Evolutionary conservation across 108 stramenopile genomes (phyloP), one percentile per base, ranked within the genome.

Genomic region (Schizochytrium sp.): DNA sequence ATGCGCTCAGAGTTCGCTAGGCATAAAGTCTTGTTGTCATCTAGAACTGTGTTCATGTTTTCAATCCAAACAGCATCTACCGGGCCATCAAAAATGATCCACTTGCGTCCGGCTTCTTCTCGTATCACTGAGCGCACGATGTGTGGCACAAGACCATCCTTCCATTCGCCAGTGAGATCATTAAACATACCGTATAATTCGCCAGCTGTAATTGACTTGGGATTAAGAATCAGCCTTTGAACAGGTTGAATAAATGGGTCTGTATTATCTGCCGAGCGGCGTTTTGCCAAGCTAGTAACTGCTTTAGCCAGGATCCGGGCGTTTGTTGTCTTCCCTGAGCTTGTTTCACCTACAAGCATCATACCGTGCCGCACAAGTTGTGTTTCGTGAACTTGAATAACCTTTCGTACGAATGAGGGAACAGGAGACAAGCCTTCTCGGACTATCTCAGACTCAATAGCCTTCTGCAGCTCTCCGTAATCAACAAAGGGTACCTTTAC

Each of bases 1-100:
- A 94, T 94, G 56, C 94, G 92, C 91, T 95, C 94, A 12, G 92
- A 93, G 91, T 94, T 94, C 50, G 94, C 92, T 57, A 95, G 57
- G 87, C 94, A 95, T 19, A 95, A 93, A 72, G 91, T 94, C 91
- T 95, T 95, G 90, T 95, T 95, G 60, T 95, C 94, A 61, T 95
- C 94, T 49, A 95, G 91, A 38, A 94, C 94, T 7, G 94, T 95
- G 61, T 95, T 95, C 94, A 95, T 95, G 91, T 95, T 95, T 87
- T 95, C 94, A 87, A 95, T 95, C 94, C 94, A 95, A 41, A 95
- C 91, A 41, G 94, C 94, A 46, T 95, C 94, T 38, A 95, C 94
- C 4, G 94, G 94, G 3, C 94, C 94, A 72, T 95, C 94, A 61
- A 95, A 94, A 15, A 95, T 28, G 15, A 94, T 91, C 94, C 94